Conservation (phyloP, 2,329 filamentous ascomycete species). For the Penicillium sp. region DNA sequence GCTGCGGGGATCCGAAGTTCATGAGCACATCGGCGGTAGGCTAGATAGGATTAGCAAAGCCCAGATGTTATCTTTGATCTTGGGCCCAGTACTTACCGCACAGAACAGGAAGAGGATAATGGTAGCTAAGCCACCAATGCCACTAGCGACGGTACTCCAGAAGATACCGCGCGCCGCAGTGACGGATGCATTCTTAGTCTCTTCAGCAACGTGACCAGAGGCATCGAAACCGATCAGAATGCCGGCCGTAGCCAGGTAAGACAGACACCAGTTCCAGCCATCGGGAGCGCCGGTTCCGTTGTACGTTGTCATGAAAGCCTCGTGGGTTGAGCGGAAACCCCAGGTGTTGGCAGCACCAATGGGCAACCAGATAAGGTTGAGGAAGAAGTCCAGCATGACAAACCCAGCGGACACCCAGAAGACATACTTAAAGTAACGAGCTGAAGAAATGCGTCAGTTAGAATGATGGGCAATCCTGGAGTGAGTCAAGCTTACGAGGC, state of each 20-base stretch:
- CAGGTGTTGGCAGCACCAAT: conserved; percentile 57
- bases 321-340: conserved; percentile 59
- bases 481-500: conserved; percentile 42
- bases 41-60: conserved; percentile 27
- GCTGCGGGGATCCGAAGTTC: conserved; percentile 56
- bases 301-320: conserved; percentile 62
- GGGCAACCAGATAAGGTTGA: conserved; percentile 63
- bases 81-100: conserved; percentile 24
- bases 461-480: background rate
- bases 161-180: conserved; percentile 62
- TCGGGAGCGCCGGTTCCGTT: conserved; percentile 57
- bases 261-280: conserved; percentile 65
- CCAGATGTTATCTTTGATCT: background rate
- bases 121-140: conserved; percentile 55
- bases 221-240: conserved; percentile 63
- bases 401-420: conserved; percentile 53
- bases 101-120: conserved; percentile 63
- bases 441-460: conserved; percentile 9
- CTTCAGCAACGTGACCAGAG: conserved; percentile 61
- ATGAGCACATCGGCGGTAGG: conserved; percentile 56
- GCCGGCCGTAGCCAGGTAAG: conserved; percentile 61
- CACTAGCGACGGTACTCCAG: conserved; percentile 59
- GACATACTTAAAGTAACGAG: conserved; percentile 34
- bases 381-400: conserved; percentile 58
- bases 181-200: conserved; percentile 59